Conservation (phyloP, 2,329 filamentous ascomycete species). For the Aspergillus sp. region DNA sequence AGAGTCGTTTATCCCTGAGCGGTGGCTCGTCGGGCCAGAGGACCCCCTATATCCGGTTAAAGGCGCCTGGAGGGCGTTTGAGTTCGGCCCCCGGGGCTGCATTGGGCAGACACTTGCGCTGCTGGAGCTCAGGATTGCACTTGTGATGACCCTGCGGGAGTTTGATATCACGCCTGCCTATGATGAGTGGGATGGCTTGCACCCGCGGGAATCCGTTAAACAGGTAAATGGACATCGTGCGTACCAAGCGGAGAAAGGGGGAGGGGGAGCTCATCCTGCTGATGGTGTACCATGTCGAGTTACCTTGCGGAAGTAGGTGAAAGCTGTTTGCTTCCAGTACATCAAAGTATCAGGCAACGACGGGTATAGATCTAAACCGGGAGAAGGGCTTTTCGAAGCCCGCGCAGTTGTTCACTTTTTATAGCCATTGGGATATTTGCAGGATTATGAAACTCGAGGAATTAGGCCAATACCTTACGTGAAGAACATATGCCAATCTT, state of each 20-base stretch:
- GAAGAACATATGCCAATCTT: too few relatives aligned
- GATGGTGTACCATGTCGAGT: slow-evolving; percentile 14
- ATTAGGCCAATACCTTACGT: too few relatives aligned
- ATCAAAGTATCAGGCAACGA: too few relatives aligned
- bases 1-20: slow-evolving; percentile 36
- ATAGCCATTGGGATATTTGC: too few relatives aligned
- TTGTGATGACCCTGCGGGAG: slow-evolving; percentile 23
- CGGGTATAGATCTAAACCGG: too few relatives aligned
- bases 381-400: too few relatives aligned
- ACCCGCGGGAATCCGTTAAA: background rate
- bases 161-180: slow-evolving; percentile 24
- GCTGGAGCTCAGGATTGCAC: slow-evolving; percentile 37
- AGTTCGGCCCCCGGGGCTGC: slow-evolving; percentile 49
- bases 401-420: too few relatives aligned
- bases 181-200: slow-evolving; percentile 3
- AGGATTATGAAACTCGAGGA: too few relatives aligned
- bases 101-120: slow-evolving; percentile 52
- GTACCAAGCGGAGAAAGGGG: slow-evolving; percentile 7
- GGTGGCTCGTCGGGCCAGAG: slow-evolving; percentile 31
- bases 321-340: too few relatives aligned
- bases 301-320: slow-evolving; percentile 12
- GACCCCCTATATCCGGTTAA: slow-evolving; percentile 25
- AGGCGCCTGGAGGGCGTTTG: slow-evolving; percentile 51
- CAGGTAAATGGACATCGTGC: slow-evolving; percentile 1
- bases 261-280: slow-evolving; percentile 4